These are phyloP conservation scores for Lepidium campestre DNA, from an alignment of 441 rosid species.

Conservation along the genomic window DNA sequence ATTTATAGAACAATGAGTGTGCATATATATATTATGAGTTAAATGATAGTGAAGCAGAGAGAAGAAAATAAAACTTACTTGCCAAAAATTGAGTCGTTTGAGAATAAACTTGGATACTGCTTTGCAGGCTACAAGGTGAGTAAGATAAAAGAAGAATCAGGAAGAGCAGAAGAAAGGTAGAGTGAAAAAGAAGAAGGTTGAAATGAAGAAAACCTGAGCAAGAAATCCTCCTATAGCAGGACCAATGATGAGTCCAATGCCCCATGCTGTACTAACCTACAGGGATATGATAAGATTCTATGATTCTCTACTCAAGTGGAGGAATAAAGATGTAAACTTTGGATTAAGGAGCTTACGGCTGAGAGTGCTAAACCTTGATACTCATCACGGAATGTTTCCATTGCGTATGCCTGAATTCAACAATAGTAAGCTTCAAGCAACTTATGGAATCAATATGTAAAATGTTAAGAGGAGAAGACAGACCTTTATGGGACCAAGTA, in stretches of 20 bases:
- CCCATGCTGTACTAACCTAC: constrained; percentile 93
- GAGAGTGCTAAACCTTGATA: constrained; percentile 75
- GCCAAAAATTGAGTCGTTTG: constrained; percentile 71
- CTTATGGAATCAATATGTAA: neutral
- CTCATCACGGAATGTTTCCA: constrained; percentile 62
- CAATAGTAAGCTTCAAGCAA: neutral
- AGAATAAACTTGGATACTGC: constrained; percentile 63
- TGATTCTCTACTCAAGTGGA: neutral
- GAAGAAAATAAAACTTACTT: constrained; percentile 35
- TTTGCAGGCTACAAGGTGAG: constrained; percentile 57
- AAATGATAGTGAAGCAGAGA: neutral
- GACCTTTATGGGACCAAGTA: constrained; percentile 88
- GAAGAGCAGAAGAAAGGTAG: neutral
- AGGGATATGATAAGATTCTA: neutral
- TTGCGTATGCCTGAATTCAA: constrained; percentile 66
- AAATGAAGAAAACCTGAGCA: constrained; percentile 59
- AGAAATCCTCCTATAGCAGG: constrained; percentile 92
- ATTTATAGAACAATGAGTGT: constrained; percentile 2
- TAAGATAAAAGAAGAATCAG: constrained; percentile 6
- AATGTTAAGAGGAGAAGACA: constrained; percentile 19
- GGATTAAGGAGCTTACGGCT: constrained; percentile 43
- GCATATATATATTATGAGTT: neutral
- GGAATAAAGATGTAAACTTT: neutral
- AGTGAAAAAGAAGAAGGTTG: neutral
- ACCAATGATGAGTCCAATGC: constrained; percentile 85